These are phyloP conservation scores for Trichoderma asperellum DNA, from an alignment of 2,329 filamentous ascomycete genomes.

Conservation along the genomic window DNA sequence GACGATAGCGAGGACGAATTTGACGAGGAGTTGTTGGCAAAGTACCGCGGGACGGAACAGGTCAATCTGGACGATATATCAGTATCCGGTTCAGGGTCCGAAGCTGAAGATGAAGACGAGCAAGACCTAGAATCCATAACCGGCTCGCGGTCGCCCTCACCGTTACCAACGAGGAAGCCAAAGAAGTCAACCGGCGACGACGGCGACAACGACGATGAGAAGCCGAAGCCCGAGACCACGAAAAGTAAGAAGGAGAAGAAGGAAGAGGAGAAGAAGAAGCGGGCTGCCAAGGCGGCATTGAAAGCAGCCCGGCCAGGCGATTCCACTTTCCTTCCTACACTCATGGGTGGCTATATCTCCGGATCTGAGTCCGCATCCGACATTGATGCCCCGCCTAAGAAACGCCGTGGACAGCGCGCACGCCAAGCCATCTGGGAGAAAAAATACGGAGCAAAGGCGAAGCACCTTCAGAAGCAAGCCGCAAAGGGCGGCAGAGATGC, in stretches of 20 bases:
- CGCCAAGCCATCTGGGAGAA: constrained; percentile 79
- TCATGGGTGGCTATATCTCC: constrained; percentile 80
- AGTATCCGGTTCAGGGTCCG: constrained; percentile 42
- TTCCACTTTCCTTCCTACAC: constrained; percentile 71
- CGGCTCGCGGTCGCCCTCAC: constrained; percentile 38
- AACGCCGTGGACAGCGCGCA: constrained; percentile 78
- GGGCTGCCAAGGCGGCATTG: constrained; percentile 31
- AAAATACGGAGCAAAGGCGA: constrained; percentile 74
- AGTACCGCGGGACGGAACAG: constrained; percentile 42
- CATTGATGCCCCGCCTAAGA: constrained; percentile 60
- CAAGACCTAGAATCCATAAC: constrained; percentile 34
- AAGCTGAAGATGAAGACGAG: constrained; percentile 34
- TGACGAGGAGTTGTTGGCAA: constrained; percentile 40
- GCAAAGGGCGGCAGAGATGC: constrained; percentile 46
- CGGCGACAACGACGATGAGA: constrained; percentile 4
- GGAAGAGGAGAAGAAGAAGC: constrained; percentile 30
- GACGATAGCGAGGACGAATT: constrained; percentile 50
- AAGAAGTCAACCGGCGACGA: constrained; percentile 38
- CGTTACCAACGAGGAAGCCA: constrained; percentile 40
- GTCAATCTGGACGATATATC: constrained; percentile 48
- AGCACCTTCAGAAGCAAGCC: constrained; percentile 58
- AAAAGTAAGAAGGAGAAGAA: constrained; percentile 32
- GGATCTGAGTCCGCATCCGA: constrained; percentile 73
- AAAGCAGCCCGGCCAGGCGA: constrained; percentile 37
- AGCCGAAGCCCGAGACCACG: neutral